Evolutionary conservation across 106 monocot species (phyloP).

Genomic region (Iris macrosiphon): DNA sequence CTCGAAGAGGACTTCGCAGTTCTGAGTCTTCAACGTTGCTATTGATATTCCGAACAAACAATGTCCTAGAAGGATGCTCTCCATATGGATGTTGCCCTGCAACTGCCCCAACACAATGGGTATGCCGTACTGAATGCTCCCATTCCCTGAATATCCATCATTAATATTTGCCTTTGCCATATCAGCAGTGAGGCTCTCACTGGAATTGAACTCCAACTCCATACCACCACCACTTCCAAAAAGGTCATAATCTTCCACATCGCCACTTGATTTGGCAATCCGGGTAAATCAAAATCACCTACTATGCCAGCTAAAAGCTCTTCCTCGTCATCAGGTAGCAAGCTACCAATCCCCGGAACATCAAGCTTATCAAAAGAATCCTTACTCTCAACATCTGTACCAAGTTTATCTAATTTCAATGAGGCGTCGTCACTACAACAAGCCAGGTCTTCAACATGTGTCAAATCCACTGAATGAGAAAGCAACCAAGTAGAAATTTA

Average conservation of each 20-base stretch:
- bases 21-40: conserved; percentile 94
- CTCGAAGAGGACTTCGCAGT: conserved; percentile 58
- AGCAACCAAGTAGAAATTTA: neutral
- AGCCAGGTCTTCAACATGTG: conserved; percentile 9
- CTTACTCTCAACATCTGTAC: conserved; percentile 8
- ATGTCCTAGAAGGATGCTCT: conserved; percentile 91
- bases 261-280: conserved; percentile 37
- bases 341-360: conserved; percentile 31
- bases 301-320: conserved; percentile 64
- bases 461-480: conserved; percentile 26
- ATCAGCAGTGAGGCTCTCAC: conserved; percentile 25
- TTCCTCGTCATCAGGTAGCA: conserved; percentile 72
- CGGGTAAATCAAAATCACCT: conserved; percentile 50
- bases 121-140: conserved; percentile 32
- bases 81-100: conserved; percentile 82
- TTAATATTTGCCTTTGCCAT: conserved; percentile 40
- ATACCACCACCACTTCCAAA: conserved; percentile 76
- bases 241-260: conserved; percentile 63
- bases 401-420: conserved; percentile 4
- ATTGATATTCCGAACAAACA: conserved; percentile 85
- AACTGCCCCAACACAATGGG: conserved; percentile 52
- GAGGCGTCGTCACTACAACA: conserved; percentile 19
- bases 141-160: conserved; percentile 46
- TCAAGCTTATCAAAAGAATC: conserved; percentile 35
- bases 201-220: conserved; percentile 67